Evolutionary conservation across 371 early-diverging fungal genomes (phyloP).

Genomic region (Zychaea mexicana): DNA sequence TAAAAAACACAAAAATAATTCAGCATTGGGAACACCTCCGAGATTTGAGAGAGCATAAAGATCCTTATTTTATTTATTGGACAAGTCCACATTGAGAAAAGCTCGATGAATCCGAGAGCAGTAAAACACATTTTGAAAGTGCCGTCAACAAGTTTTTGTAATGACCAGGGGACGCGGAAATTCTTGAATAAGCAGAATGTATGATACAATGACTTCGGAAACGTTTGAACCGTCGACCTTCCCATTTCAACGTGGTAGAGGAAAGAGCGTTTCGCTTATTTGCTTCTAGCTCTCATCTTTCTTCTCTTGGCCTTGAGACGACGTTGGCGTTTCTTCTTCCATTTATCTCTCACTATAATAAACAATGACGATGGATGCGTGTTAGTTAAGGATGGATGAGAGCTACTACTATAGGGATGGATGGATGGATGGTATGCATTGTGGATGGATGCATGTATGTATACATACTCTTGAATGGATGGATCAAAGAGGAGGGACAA

Average conservation of each 20-base stretch:
- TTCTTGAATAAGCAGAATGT: background rate
- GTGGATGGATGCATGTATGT: constrained; percentile 18
- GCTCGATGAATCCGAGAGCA: background rate
- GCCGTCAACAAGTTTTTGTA: background rate
- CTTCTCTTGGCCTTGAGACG: constrained; percentile 45
- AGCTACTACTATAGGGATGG: no score
- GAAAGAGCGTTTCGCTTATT: constrained; percentile 22
- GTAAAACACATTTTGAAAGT: background rate
- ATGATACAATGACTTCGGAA: background rate
- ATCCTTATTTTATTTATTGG: background rate
- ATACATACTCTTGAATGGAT: constrained; percentile 7
- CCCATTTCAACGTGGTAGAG: constrained; percentile 6
- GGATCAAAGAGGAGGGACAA: background rate
- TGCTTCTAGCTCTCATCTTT: constrained; percentile 42
- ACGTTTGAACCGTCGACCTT: constrained; percentile 7
- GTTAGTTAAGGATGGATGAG: no score
- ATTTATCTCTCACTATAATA: constrained; percentile 18
- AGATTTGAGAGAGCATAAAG: background rate
- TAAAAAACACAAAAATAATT: background rate
- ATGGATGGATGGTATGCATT: background rate
- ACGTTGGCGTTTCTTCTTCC: constrained; percentile 31
- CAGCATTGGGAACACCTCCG: no score
- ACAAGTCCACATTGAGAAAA: constrained; percentile 3
- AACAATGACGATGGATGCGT: constrained; percentile 6
- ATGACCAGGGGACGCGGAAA: background rate